Evolutionary conservation across 495 filamentous ascomycete species (phyloP), one percentile per base, ranked within the genome.

Genomic region (Aspergillus cavernicola): DNA sequence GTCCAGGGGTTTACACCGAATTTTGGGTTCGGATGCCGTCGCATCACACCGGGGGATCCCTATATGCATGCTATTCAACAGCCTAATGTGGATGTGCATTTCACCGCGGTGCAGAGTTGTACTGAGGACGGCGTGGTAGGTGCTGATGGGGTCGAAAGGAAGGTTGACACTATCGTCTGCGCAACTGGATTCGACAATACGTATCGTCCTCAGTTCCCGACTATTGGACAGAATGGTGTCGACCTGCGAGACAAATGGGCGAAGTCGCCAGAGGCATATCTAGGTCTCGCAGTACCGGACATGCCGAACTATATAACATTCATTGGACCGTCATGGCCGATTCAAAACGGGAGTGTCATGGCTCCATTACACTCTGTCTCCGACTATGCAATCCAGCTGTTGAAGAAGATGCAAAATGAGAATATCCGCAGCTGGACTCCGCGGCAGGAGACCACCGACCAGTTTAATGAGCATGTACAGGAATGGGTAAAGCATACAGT

Each of bases 301-400:
- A 43, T 43, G 40, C 40, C 40, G 22, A 43, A 43, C 40, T 43
- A 43, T 11, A 43, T 43, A 5, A 43, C 40, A 4, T 43, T 43
- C 40, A 43, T 43, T 18, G 40, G 40, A 12, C 40, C 40, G 1
- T 43, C 40, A 23, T 43, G 40, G 40, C 40, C 40, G 22, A 43
- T 43, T 11, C 40, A 43, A 10, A 43, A 43, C 24, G 40, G 40
- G 1, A 43, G 40, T 16, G 40, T 43, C 4, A 43, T 43, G 40
- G 40, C 40, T 22, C 40, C 40, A 23, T 23, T 43, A 12, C 24
- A 43, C 10, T 43, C 40, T 3, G 40, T 43, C 6, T 26, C 40
- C 3, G 40, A 43, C 4, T 43, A 43, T 43, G 40, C 40, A 13
- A 10, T 43, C 3, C 40, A 43, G 40, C 4, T 43, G 1, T 23